Evolutionary conservation across 2,329 filamentous ascomycete genomes (phyloP).

Genomic region (Aspergillus clavatus): DNA sequence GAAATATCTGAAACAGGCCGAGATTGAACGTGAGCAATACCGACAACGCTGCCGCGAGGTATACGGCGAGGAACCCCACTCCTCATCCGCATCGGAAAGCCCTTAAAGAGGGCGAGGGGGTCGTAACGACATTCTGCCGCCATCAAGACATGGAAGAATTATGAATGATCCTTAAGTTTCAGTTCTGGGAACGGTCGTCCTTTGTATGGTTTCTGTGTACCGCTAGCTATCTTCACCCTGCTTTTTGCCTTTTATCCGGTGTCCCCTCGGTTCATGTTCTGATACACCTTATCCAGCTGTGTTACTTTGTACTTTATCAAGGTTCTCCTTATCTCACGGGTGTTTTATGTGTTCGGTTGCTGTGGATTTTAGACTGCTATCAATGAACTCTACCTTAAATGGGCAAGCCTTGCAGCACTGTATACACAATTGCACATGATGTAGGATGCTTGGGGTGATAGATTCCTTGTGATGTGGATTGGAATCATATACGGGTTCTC

Average conservation of each 20-base stretch:
- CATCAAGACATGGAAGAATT: neutral
- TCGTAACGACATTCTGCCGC: neutral
- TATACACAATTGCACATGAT: no score
- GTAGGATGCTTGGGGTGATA: no score
- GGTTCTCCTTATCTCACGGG: neutral
- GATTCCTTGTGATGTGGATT: no score
- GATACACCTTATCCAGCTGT: neutral
- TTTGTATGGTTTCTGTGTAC: neutral
- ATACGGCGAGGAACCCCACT: conserved; percentile 28
- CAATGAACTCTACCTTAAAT: neutral
- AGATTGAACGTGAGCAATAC: conserved; percentile 31
- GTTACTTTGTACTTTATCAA: neutral
- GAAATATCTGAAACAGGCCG: conserved; percentile 25
- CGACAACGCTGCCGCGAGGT: conserved; percentile 30
- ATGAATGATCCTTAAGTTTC: neutral
- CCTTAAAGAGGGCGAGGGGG: neutral
- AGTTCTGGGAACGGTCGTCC: neutral
- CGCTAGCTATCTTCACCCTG: neutral
- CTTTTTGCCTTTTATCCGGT: neutral
- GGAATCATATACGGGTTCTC: no score
- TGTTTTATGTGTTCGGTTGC: neutral
- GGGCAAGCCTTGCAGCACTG: neutral
- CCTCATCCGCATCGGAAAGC: neutral
- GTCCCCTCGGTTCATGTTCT: neutral
- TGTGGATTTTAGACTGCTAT: neutral